A percentile compares a stretch with the other conserved stretches of the same genome.
phyloP scores from a whole-genome alignment of 2,329 filamentous ascomycete species.

The Paramyrothecium sp. region DNA sequence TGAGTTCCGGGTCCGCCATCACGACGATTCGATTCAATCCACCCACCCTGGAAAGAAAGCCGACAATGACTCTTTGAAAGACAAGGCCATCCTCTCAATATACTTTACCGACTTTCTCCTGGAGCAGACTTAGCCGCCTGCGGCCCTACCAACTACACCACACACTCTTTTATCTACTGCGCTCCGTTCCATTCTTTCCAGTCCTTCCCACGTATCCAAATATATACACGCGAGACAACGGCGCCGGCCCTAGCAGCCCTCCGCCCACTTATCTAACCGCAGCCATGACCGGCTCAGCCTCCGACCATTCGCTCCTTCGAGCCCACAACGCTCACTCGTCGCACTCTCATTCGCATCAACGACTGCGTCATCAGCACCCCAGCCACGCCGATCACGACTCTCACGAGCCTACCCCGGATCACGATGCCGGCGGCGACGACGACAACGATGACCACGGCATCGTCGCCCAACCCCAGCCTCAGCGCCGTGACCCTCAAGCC shows the following conservation, averaged over 20 bases:
- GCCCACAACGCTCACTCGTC: slow-evolving; percentile 22
- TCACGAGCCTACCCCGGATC: slow-evolving; percentile 7
- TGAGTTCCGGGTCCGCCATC: background rate
- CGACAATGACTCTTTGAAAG: background rate
- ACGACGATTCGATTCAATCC: background rate
- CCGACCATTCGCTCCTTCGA: slow-evolving; percentile 37
- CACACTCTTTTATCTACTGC: background rate
- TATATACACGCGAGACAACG: slow-evolving; percentile 10
- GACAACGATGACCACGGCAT: background rate
- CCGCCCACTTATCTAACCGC: slow-evolving; percentile 4
- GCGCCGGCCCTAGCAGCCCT: slow-evolving; percentile 1
- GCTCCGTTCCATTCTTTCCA: background rate
- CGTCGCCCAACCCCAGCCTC: background rate
- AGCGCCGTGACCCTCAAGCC: slow-evolving; percentile 16
- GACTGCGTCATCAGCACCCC: slow-evolving; percentile 12
- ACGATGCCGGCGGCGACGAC: slow-evolving; percentile 12
- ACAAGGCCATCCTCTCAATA: background rate
- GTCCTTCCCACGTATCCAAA: slow-evolving; percentile 17
- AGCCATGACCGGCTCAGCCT: slow-evolving; percentile 32
- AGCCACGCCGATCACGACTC: slow-evolving; percentile 9
- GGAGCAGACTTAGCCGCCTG: too few relatives aligned
- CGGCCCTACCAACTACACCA: too few relatives aligned
- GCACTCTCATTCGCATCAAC: slow-evolving; percentile 21
- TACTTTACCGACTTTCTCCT: background rate
- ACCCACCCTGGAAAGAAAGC: too few relatives aligned